phyloP scores from a whole-genome alignment of 495 filamentous ascomycete species.

The Penicillium psychrofluorescens region DNA sequence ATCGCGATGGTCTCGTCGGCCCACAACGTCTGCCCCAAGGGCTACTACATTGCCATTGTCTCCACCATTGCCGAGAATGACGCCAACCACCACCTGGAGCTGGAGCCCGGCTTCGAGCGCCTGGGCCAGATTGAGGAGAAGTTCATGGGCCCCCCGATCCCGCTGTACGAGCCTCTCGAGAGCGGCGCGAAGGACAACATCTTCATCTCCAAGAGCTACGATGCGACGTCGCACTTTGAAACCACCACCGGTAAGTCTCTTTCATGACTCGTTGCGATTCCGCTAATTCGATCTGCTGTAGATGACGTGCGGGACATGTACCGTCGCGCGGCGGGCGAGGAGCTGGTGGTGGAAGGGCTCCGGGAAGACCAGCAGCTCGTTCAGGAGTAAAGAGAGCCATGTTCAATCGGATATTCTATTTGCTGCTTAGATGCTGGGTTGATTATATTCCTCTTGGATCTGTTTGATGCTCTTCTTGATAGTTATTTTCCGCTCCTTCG shows the following conservation, averaged over 20 bases:
- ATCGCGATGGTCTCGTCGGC: conserved; percentile 92
- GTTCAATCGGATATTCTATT: conserved; percentile 20
- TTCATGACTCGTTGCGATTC: not conserved
- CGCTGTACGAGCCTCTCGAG: conserved; percentile 86
- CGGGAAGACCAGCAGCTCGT: conserved; percentile 45
- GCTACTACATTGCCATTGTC: conserved; percentile 97
- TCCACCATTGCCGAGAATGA: conserved; percentile 91
- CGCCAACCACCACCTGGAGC: conserved; percentile 90
- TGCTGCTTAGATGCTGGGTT: conserved; percentile 20
- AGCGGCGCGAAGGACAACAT: conserved; percentile 83
- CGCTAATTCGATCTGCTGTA: conserved; percentile 7
- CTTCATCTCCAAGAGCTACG: conserved; percentile 98
- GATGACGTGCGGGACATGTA: conserved; percentile 97
- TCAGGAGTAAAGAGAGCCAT: conserved; percentile 31
- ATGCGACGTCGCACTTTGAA: conserved; percentile 96
- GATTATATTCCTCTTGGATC: conserved; percentile 26
- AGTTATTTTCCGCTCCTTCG: conserved; percentile 8
- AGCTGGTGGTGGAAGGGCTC: conserved; percentile 62
- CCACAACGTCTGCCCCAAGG: conserved; percentile 98
- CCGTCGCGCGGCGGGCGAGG: conserved; percentile 75
- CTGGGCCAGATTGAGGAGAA: conserved; percentile 94
- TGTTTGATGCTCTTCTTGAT: conserved; percentile 12
- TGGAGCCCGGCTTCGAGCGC: conserved; percentile 87
- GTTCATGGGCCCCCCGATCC: conserved; percentile 88
- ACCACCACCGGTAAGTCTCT: conserved; percentile 59